Percentiles rank a stretch among this genome's conserved stretches.
phyloP scores from a whole-genome alignment of 2,329 filamentous ascomycete genomes.

The Talaromyces amestolkiae region DNA sequence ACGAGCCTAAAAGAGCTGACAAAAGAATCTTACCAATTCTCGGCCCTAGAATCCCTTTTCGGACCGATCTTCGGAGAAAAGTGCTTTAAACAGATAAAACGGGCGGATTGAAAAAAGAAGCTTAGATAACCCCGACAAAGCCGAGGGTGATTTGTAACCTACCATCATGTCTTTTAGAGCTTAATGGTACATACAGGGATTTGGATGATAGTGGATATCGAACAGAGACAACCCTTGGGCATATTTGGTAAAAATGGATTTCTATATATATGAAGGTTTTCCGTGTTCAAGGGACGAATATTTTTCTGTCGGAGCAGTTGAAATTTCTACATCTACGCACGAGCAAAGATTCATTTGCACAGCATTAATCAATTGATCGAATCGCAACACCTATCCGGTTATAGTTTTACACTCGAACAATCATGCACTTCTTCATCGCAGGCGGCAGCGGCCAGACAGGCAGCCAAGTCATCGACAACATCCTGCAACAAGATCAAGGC shows the following conservation, averaged over 20 bases:
- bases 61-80: background rate
- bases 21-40: background rate
- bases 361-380: background rate
- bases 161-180: background rate
- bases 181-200: background rate
- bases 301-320: background rate
- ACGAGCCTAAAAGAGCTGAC: background rate
- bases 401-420: background rate
- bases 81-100: background rate
- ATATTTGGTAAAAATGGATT: background rate
- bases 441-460: slow-evolving; percentile 19
- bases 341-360: no score
- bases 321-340: background rate
- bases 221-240: no score
- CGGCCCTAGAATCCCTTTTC: background rate
- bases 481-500: slow-evolving; percentile 1
- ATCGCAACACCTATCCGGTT: background rate
- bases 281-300: background rate
- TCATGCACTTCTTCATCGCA: slow-evolving; percentile 16
- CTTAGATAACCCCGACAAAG: background rate
- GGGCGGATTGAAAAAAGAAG: background rate
- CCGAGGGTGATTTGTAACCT: background rate
- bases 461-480: slow-evolving; percentile 12
- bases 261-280: background rate
- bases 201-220: background rate